These are phyloP conservation scores for Diplodia intermedia DNA, from an alignment of 2,329 filamentous ascomycete species.

Conservation along the genomic window DNA sequence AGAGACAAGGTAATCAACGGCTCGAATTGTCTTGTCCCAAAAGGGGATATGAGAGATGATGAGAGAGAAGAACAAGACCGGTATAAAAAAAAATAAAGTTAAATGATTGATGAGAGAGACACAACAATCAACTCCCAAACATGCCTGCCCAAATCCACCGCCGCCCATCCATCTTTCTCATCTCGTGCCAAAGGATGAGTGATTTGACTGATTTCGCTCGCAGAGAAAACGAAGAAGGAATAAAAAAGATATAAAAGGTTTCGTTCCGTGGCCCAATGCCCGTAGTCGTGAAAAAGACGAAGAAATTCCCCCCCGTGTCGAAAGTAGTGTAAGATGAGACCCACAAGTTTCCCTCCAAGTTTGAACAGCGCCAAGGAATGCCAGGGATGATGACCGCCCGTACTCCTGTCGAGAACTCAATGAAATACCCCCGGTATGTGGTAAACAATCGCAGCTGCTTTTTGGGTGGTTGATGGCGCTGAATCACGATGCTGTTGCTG, in stretches of 20 bases:
- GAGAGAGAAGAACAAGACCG: not conserved
- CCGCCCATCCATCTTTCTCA: conserved; percentile 18
- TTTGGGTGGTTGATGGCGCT: conserved; percentile 1
- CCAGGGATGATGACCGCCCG: conserved; percentile 22
- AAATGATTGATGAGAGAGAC: conserved; percentile 10
- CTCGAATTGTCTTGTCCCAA: conserved; percentile 10
- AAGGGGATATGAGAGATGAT: conserved; percentile 8
- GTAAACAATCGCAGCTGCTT: conserved; percentile 21
- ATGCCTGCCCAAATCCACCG: not conserved
- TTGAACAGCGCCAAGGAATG: conserved; percentile 29
- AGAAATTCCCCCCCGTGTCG: conserved; percentile 2
- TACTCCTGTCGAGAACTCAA: conserved; percentile 11
- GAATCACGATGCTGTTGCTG: conserved; percentile 13
- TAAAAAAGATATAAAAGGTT: not conserved
- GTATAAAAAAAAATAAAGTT: not conserved
- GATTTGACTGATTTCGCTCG: conserved; percentile 19
- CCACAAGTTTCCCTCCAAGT: conserved; percentile 3
- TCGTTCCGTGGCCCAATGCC: conserved; percentile 25
- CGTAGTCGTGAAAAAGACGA: conserved; percentile 14
- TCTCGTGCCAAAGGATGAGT: conserved; percentile 20
- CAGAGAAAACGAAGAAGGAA: not conserved
- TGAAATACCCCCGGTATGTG: conserved; percentile 16
- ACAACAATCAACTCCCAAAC: conserved; percentile 14
- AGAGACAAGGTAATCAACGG: not conserved
- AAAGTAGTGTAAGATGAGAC: not conserved